Conservation (phyloP, 352 stramenopile genomes). For the Globisporangium parvum region DNA sequence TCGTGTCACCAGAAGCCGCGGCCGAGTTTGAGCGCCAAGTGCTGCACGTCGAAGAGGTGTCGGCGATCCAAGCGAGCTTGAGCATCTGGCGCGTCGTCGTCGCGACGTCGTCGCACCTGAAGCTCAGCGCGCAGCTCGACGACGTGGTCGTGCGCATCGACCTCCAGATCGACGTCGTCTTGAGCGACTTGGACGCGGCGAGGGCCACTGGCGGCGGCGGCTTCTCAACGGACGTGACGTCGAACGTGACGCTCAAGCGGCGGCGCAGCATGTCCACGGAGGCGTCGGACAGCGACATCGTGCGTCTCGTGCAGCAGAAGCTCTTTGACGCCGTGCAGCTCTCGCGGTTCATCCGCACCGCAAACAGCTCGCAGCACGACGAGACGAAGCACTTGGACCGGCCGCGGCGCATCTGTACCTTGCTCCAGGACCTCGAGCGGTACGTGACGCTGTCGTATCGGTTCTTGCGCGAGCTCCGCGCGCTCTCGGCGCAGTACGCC, state of each 20-base stretch:
- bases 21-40: conserved; percentile 46
- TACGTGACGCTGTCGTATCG: conserved; percentile 48
- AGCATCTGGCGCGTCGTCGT: conserved; percentile 42
- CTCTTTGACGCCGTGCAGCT: conserved; percentile 36
- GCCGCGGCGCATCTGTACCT: conserved; percentile 23
- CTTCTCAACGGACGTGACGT: conserved; percentile 20
- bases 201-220: background rate
- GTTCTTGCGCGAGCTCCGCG: conserved; percentile 49
- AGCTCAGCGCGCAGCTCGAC: conserved; percentile 38
- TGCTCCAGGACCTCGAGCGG: conserved; percentile 42
- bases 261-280: conserved; percentile 26
- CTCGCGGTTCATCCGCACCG: conserved; percentile 17
- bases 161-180: conserved; percentile 28
- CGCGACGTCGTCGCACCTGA: conserved; percentile 36
- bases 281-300: conserved; percentile 30
- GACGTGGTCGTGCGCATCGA: conserved; percentile 43
- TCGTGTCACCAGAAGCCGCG: conserved; percentile 11
- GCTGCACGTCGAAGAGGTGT: conserved; percentile 40
- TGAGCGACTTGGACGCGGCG: conserved; percentile 10
- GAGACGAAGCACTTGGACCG: conserved; percentile 16
- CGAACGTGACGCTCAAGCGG: conserved; percentile 19
- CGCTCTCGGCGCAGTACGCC: conserved; percentile 45
- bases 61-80: conserved; percentile 45
- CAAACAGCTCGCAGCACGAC: conserved; percentile 12
- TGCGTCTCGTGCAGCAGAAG: conserved; percentile 41